phyloP scores from a whole-genome alignment of 305 asterid genomes.

The Coffea humblotiana region DNA sequence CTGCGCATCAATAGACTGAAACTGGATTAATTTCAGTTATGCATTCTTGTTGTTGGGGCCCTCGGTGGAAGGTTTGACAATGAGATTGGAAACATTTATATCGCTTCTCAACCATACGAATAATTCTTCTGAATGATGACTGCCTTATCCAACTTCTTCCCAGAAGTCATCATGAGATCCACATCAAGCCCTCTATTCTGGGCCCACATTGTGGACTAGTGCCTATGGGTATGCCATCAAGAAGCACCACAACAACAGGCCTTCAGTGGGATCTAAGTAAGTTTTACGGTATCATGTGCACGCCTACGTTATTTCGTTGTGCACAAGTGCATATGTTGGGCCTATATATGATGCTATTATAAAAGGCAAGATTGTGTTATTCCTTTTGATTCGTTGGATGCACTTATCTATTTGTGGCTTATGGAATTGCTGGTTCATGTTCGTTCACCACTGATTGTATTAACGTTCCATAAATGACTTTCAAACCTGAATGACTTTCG shows the following conservation, averaged over 20 bases:
- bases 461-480: neutral
- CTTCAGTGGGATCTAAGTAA: conserved; percentile 88
- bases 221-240: conserved; percentile 67
- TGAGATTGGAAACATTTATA: conserved; percentile 82
- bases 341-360: neutral
- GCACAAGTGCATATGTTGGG: neutral
- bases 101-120: conserved; percentile 52
- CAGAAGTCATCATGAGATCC: conserved; percentile 66
- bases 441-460: neutral
- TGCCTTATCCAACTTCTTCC: conserved; percentile 91
- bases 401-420: neutral
- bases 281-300: conserved; percentile 21
- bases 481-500: conserved; percentile 3
- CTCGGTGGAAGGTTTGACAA: conserved; percentile 99
- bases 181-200: conserved; percentile 48
- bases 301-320: neutral
- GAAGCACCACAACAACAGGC: conserved; percentile 72
- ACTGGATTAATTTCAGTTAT: conserved; percentile 43
- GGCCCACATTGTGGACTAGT: conserved; percentile 95
- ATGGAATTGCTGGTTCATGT: neutral
- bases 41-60: conserved; percentile 86
- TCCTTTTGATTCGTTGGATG: neutral
- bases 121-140: conserved; percentile 79
- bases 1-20: neutral
- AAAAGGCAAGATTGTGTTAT: neutral